Base-by-base conservation (phyloP, 768 basidiomycete species). In the Neoboletus magnificus region DNA sequence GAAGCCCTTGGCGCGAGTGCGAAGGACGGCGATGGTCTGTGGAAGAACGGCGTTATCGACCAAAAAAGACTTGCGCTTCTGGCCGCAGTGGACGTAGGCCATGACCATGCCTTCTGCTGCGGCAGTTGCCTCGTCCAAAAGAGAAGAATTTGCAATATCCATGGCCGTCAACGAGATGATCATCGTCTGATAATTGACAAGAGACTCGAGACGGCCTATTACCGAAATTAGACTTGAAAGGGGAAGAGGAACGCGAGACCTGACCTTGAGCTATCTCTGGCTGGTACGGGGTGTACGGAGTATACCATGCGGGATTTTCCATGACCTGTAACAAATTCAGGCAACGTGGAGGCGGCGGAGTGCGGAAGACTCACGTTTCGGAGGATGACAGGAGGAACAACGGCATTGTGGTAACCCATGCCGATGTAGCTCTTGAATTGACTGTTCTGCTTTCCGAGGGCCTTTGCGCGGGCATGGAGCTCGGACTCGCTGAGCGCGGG, bases 221-320 rank as follows among this genome's bases (percentile, higher is more conserved):
- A 30, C 58, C 27, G 42, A 39, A 52, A 45, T 70, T 49, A 70
- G 45, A 50, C 20, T 2, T 18, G 40, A 43, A 16, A 55, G 48
- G 36, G 22, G 12, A 40, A 50, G 7, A 23, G 41, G 46, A n/a
- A 59, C 54, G 30, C 50, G 25, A 54, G 39, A 52, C 20, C 74
- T 25, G 64, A 89, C 93, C 96, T 84, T 99, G 96, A n/a, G 96
- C 86, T 71, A 98, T 89, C 79, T 99, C 96, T 1, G 96, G 94
- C 66, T 97, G 93, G 73, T 95, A 95, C 2, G 93, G 93, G 0
- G 94, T 95, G 71, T 96, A 95, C 16, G 89, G 92, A 7, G 95
- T 98, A 72, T 98, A 98, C 96, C 96, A 99, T 4, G 89, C 92
- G 27, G 94, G 96, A 67, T 96, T 98, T 73, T 99, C 95, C 77